Evolutionary conservation across 2,329 filamentous ascomycete genomes (phyloP), one percentile per base, ranked within the genome.

Genomic region (Calonectria henricotiae): DNA sequence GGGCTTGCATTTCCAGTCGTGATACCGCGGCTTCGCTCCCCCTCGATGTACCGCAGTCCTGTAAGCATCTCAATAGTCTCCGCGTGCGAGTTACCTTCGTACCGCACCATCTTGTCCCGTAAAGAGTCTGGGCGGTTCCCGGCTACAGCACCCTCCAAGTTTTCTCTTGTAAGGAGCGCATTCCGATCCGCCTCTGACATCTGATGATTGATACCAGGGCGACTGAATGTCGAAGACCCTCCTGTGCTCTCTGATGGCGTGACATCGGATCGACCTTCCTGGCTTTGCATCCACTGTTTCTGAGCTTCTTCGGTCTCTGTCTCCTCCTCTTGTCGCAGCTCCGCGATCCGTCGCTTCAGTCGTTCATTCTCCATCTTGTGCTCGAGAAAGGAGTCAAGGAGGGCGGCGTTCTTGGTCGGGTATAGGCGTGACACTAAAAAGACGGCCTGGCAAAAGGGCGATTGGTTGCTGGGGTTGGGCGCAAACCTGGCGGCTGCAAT

Each of bases 291-390:
- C 86, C 89, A 91, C 51, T 91, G 87, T 71, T 87, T 86, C 69
- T 91, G 88, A 62, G 90, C 88, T 68, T 91, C 89, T 69, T 93
- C 92, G 17, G 88, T 87, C 71, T 97, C 95, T 65, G 95, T 93
- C 67, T 92, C 90, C 81, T 98, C 96, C 81, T 98, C 96, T 71
- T 89, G 89, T 75, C 93, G 94, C 65, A 98, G 86, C 82, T 97
- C 94, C 20, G 92, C 91, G 71, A 98, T 97, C 49, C 94, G 91
- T 76, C 94, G 93, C 77, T 90, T 91, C 60, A 98, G 83, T 5
- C 95, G 90, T 84, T 98, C 95, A 78, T 98, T 98, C 81, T 98
- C 96, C 65, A 98, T 96, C 83, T 98, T 98, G 84, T 98, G 95
- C 81, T 98, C 96, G 32, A 98, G 86, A 78, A 98, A 98, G 0